These are phyloP conservation scores for Haplosporangium gracile DNA, from an alignment of 192 early-diverging fungal species.

Conservation along the genomic window DNA sequence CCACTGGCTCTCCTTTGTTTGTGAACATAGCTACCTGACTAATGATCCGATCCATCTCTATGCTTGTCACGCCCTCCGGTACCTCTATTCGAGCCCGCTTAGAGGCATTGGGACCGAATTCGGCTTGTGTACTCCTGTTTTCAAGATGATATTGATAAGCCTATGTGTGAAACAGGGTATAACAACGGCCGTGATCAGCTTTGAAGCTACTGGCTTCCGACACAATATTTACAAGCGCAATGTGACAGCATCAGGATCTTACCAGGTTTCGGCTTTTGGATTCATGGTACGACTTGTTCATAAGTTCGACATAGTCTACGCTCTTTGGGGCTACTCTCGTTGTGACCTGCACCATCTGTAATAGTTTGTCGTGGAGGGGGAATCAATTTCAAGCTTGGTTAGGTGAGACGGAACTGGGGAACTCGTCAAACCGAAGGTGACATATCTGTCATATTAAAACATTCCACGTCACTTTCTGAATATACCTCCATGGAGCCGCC, in stretches of 20 bases:
- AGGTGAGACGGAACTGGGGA: neutral
- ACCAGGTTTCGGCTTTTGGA: slow-evolving; percentile 19
- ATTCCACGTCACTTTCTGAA: neutral
- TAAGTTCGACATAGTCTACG: slow-evolving; percentile 17
- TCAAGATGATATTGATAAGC: neutral
- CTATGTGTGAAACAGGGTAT: neutral
- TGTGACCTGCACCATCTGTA: neutral
- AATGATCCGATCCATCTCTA: slow-evolving; percentile 20
- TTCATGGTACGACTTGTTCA: slow-evolving; percentile 29
- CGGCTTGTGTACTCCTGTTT: neutral
- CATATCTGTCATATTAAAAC: neutral
- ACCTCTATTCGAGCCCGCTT: neutral
- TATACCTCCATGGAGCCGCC: slow-evolving; percentile 32
- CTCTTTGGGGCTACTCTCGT: neutral
- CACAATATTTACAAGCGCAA: neutral
- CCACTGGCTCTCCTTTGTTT: slow-evolving; percentile 3
- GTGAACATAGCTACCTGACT: slow-evolving; percentile 1
- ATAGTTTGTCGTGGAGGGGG: neutral
- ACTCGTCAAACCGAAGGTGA: neutral
- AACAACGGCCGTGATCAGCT: too few relatives aligned
- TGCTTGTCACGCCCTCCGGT: neutral
- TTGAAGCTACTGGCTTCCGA: too few relatives aligned
- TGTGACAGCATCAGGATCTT: neutral
- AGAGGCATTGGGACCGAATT: neutral
- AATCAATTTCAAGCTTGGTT: neutral